These are phyloP conservation scores for Jaltomata sinuosa DNA, from an alignment of 257 asterid genomes.

Conservation along the genomic window DNA sequence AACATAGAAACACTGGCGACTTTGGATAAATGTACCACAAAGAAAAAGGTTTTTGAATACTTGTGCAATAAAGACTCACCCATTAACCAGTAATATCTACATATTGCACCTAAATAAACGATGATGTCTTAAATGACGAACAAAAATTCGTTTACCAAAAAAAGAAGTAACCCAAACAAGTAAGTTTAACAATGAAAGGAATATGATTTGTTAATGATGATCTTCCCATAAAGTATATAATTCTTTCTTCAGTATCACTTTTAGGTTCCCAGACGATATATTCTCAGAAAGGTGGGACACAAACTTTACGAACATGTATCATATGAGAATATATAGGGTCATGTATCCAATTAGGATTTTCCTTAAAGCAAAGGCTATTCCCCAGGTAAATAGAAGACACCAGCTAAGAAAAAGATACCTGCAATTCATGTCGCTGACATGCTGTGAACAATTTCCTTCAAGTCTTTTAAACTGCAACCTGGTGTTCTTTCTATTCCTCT, in stretches of 20 bases:
- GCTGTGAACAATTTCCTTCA: slow-evolving; percentile 43
- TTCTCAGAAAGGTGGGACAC: not conserved
- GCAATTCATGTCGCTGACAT: not conserved
- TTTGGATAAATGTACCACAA: not conserved
- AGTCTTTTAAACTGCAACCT: slow-evolving; percentile 45
- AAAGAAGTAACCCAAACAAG: not conserved
- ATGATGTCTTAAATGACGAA: not conserved
- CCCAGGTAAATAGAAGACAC: not conserved
- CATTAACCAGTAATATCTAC: not conserved
- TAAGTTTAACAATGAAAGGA: not conserved
- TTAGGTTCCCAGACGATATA: not conserved
- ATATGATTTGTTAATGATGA: not conserved
- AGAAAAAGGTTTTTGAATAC: not conserved
- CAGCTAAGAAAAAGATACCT: not conserved
- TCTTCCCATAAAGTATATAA: not conserved
- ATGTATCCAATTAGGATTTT: not conserved
- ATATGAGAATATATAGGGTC: not conserved
- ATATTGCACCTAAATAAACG: not conserved
- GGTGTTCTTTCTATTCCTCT: slow-evolving; percentile 38
- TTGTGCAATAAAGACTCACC: not conserved
- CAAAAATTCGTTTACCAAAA: not conserved
- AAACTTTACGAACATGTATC: not conserved
- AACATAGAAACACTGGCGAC: not conserved
- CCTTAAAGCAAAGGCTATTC: not conserved
- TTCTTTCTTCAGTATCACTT: not conserved